Evolutionary conservation across 169 alveolate genomes (phyloP).

Genomic region (Plasmodium vinckei): DNA sequence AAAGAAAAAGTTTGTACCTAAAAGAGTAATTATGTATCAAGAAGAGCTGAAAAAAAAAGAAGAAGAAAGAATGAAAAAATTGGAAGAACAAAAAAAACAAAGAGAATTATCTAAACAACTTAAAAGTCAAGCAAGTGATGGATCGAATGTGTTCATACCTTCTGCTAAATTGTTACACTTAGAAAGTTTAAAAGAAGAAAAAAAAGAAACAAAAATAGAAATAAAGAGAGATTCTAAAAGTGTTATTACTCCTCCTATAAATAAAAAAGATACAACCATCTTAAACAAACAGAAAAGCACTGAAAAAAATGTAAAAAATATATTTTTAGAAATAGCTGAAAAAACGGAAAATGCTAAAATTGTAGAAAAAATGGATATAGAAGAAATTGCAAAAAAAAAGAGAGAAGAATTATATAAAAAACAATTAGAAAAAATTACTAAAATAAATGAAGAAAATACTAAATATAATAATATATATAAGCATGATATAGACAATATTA

Average conservation of each 20-base stretch:
- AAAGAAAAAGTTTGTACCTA: conserved; percentile 40
- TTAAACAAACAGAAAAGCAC: background rate
- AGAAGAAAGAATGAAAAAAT: conserved; percentile 22
- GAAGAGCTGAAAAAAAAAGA: conserved; percentile 32
- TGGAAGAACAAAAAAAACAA: conserved; percentile 37
- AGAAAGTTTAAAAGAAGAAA: conserved; percentile 25
- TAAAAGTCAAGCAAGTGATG: conserved; percentile 31
- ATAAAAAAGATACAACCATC: conserved; percentile 1
- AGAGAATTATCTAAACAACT: conserved; percentile 41
- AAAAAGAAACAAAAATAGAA: background rate
- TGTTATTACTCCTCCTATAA: background rate
- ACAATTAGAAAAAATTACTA: conserved; percentile 64
- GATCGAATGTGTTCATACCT: conserved; percentile 65
- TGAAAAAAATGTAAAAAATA: conserved; percentile 27
- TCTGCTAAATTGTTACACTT: conserved; percentile 56
- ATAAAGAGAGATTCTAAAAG: background rate
- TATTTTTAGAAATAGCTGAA: conserved; percentile 63
- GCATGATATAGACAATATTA: conserved; percentile 35
- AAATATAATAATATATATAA: conserved; percentile 61
- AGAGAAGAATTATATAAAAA: conserved; percentile 60
- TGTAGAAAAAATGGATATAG: conserved; percentile 66
- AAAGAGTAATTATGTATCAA: conserved; percentile 53
- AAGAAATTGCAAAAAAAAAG: conserved; percentile 54
- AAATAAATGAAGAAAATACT: conserved; percentile 57
- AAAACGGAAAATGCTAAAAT: conserved; percentile 76